A percentile compares a stretch with the other conserved stretches of the same genome.
Evolutionary conservation across 2,329 filamentous ascomycete species (phyloP).

Genomic region (Rhinocladiella similis): DNA sequence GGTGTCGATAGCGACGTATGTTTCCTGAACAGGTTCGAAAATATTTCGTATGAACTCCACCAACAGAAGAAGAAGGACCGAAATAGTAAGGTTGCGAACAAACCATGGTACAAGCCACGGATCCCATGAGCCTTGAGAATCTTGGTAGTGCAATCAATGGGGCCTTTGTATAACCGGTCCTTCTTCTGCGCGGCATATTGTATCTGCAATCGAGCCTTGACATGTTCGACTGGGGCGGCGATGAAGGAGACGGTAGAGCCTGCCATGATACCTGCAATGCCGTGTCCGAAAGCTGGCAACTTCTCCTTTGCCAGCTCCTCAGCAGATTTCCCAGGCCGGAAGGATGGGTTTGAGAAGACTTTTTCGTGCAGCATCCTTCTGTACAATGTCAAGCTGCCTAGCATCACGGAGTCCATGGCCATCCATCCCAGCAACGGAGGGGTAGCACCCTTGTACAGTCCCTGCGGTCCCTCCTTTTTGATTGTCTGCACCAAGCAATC

Average conservation of each 20-base stretch:
- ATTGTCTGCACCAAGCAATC: slow-evolving; percentile 84
- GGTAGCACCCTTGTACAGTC: slow-evolving; percentile 91
- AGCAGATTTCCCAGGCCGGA: slow-evolving; percentile 36
- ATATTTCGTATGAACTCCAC: slow-evolving; percentile 93
- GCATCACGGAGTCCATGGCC: slow-evolving; percentile 93
- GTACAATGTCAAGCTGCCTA: slow-evolving; percentile 89
- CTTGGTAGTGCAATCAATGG: slow-evolving; percentile 77
- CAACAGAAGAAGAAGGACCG: slow-evolving; percentile 95
- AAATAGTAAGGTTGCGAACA: slow-evolving; percentile 83
- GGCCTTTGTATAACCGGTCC: slow-evolving; percentile 78
- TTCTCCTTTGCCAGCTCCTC: slow-evolving; percentile 26
- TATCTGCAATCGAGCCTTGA: slow-evolving; percentile 91
- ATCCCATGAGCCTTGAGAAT: slow-evolving; percentile 66
- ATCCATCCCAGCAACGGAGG: slow-evolving; percentile 96
- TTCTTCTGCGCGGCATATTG: slow-evolving; percentile 83
- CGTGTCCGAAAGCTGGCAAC: slow-evolving; percentile 78
- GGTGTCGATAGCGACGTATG: slow-evolving; percentile 72
- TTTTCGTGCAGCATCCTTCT: slow-evolving; percentile 78
- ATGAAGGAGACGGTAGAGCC: slow-evolving; percentile 90
- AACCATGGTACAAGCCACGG: slow-evolving; percentile 78
- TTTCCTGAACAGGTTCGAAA: slow-evolving; percentile 67
- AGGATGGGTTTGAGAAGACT: slow-evolving; percentile 63
- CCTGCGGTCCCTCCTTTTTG: slow-evolving; percentile 77
- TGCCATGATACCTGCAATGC: slow-evolving; percentile 80
- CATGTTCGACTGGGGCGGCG: slow-evolving; percentile 89